Conservation (phyloP, 2,329 filamentous ascomycete genomes). For the Monosporascus sp. region DNA sequence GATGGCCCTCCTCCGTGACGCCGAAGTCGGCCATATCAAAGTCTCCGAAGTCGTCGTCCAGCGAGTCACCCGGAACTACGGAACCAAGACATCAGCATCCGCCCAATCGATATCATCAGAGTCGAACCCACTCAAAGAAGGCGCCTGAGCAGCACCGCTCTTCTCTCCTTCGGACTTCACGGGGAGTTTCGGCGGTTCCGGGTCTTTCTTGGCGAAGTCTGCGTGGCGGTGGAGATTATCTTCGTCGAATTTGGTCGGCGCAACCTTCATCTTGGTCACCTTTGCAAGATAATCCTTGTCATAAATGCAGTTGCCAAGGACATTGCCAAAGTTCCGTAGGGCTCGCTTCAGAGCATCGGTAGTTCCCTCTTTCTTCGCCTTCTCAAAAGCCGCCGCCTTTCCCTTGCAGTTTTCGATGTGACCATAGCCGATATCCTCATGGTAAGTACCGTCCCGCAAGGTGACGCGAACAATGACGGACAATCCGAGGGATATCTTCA, state of each 20-base stretch:
- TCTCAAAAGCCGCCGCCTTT: slow-evolving; percentile 94
- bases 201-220: slow-evolving; percentile 64
- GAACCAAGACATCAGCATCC: slow-evolving; percentile 27
- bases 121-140: slow-evolving; percentile 42
- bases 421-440: slow-evolving; percentile 96
- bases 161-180: slow-evolving; percentile 26
- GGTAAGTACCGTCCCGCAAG: slow-evolving; percentile 87
- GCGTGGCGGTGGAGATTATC: slow-evolving; percentile 76
- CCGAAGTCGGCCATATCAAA: slow-evolving; percentile 75
- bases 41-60: slow-evolving; percentile 42
- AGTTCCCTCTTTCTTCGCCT: slow-evolving; percentile 96
- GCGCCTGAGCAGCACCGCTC: slow-evolving; percentile 14
- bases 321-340: slow-evolving; percentile 87
- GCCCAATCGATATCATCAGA: slow-evolving; percentile 28
- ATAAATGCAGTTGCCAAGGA: slow-evolving; percentile 97
- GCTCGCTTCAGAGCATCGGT: slow-evolving; percentile 91
- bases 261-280: slow-evolving; percentile 83
- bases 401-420: slow-evolving; percentile 94
- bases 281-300: slow-evolving; percentile 90
- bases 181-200: slow-evolving; percentile 18
- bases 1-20: slow-evolving; percentile 63
- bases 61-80: slow-evolving; percentile 25
- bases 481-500: slow-evolving; percentile 77
- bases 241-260: slow-evolving; percentile 71
- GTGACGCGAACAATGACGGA: slow-evolving; percentile 90